These are phyloP conservation scores for Podospora bellae-mahoneyi DNA, from an alignment of 495 filamentous ascomycete genomes.

Conservation along the genomic window DNA sequence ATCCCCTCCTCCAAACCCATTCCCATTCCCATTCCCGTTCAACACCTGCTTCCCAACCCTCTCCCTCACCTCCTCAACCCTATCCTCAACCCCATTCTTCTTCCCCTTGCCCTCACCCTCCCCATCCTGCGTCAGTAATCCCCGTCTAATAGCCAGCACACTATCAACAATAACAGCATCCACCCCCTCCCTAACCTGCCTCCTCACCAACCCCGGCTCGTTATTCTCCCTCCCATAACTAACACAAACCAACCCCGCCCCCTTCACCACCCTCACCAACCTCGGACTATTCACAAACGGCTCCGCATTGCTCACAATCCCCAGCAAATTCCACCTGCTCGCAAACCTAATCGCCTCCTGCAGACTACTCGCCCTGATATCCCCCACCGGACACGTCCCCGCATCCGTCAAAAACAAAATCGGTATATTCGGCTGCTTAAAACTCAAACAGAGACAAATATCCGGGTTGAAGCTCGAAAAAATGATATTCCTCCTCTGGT, in stretches of 20 bases:
- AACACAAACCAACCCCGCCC: constrained; percentile 91
- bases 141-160: constrained; percentile 70
- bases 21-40: constrained; percentile 10
- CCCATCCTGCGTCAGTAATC: constrained; percentile 37
- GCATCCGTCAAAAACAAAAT: constrained; percentile 93
- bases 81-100: constrained; percentile 8
- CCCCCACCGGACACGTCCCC: constrained; percentile 69
- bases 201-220: constrained; percentile 75
- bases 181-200: constrained; percentile 91
- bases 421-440: constrained; percentile 94
- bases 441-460: constrained; percentile 85
- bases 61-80: constrained; percentile 15
- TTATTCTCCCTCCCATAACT: constrained; percentile 91
- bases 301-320: constrained; percentile 79
- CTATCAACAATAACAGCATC: constrained; percentile 96
- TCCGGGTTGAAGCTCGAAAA: constrained; percentile 98
- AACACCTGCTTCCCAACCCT: constrained; percentile 2
- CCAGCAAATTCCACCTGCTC: constrained; percentile 87
- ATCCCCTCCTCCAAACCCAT: neutral
- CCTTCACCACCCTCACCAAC: constrained; percentile 94
- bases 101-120: constrained; percentile 3
- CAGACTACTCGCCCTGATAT: constrained; percentile 86
- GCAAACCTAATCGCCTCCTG: constrained; percentile 96
- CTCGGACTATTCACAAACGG: constrained; percentile 83
- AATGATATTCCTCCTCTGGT: constrained; percentile 67